Evolutionary conservation across 257 asterid species (phyloP).

Genomic region (Solanum habrochaites): DNA sequence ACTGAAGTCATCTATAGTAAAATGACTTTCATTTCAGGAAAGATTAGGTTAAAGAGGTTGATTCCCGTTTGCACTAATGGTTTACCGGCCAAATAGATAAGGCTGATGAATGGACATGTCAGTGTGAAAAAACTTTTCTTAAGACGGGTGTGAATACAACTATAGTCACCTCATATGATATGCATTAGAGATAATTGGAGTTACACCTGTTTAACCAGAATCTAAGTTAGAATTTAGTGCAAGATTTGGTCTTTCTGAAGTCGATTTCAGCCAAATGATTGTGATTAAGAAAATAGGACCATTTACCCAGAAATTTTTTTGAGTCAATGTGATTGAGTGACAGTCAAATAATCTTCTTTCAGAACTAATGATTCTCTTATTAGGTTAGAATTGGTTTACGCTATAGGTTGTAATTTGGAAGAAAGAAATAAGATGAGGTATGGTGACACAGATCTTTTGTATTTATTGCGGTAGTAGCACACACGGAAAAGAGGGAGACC

Average conservation of each 20-base stretch:
- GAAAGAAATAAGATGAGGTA: not conserved
- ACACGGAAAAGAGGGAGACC: not conserved
- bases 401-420: not conserved
- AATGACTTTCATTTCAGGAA: not conserved
- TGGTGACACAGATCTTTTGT: not conserved
- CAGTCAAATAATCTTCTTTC: not conserved
- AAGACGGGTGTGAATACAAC: not conserved
- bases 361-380: not conserved
- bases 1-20: not conserved
- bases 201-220: not conserved
- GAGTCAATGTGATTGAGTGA: not conserved
- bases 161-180: not conserved
- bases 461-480: not conserved
- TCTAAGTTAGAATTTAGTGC: not conserved
- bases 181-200: not conserved
- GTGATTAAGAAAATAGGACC: not conserved
- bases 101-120: not conserved
- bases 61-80: not conserved
- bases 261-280: constrained; percentile 26
- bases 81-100: not conserved
- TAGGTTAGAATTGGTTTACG: not conserved
- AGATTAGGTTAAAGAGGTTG: not conserved
- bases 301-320: not conserved
- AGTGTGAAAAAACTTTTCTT: not conserved
- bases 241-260: not conserved